Evolutionary conservation across 2,329 filamentous ascomycete genomes (phyloP).

Genomic region (Fusarium longipes): DNA sequence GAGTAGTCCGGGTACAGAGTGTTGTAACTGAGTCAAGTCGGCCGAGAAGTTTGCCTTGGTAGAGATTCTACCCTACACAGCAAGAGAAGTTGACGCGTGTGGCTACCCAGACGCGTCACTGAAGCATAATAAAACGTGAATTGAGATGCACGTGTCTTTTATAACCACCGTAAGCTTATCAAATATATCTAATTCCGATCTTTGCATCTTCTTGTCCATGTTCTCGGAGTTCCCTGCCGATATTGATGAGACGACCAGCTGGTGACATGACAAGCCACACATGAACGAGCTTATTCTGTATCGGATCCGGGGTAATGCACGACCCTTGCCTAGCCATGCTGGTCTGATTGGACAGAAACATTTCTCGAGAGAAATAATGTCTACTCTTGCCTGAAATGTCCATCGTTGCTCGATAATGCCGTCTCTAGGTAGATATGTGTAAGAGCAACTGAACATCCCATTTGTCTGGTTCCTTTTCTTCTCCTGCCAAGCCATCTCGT

Average conservation of each 20-base stretch:
- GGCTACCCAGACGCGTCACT: background rate
- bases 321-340: fast-evolving
- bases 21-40: background rate
- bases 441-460: background rate
- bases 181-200: background rate
- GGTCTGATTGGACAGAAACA: background rate
- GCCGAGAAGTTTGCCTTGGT: too few relatives aligned
- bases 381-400: background rate
- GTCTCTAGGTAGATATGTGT: too few relatives aligned
- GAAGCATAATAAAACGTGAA: too few relatives aligned
- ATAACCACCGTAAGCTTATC: too few relatives aligned
- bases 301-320: background rate
- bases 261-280: background rate
- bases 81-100: background rate
- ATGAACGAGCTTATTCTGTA: background rate
- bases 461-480: too few relatives aligned
- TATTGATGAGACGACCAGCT: fast-evolving
- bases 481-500: background rate
- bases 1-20: background rate
- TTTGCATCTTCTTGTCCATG: background rate
- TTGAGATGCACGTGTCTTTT: too few relatives aligned
- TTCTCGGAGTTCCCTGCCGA: background rate
- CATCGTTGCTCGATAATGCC: background rate
- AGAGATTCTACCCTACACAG: background rate
- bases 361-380: fast-evolving